These are phyloP conservation scores for Phytophthora citrophthora DNA, from an alignment of 352 stramenopile species.

Conservation along the genomic window DNA sequence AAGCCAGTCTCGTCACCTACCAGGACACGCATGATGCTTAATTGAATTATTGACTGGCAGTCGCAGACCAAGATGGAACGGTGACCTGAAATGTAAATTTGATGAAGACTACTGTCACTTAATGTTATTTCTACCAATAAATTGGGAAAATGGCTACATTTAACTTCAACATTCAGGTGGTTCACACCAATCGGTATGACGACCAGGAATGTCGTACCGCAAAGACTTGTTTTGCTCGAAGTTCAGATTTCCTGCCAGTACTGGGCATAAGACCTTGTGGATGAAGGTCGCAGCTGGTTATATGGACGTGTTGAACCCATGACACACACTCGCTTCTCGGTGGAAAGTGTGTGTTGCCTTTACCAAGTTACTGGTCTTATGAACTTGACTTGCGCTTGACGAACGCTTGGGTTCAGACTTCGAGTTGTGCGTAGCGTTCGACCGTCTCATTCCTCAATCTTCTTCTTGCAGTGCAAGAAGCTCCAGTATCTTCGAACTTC, in stretches of 20 bases:
- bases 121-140: not conserved
- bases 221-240: not conserved
- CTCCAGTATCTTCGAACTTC: not conserved
- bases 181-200: no score
- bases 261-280: constrained; percentile 7
- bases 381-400: no score
- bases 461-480: constrained; percentile 32
- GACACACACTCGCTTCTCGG: constrained; percentile 10
- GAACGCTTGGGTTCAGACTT: not conserved
- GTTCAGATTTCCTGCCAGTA: constrained; percentile 1
- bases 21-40: constrained; percentile 67
- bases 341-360: constrained; percentile 12
- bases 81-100: not conserved
- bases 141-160: constrained; percentile 1
- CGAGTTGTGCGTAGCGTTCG: not conserved
- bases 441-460: constrained; percentile 42
- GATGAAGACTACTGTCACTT: not conserved
- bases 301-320: constrained; percentile 26
- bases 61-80: not conserved
- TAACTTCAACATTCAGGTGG: constrained; percentile 2
- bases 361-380: no score
- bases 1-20: constrained; percentile 84
- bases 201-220: no score
- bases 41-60: constrained; percentile 25
- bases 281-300: constrained; percentile 21